Conservation (phyloP, 2,329 filamentous ascomycete genomes). For the Xylaria hypoxylon region DNA sequence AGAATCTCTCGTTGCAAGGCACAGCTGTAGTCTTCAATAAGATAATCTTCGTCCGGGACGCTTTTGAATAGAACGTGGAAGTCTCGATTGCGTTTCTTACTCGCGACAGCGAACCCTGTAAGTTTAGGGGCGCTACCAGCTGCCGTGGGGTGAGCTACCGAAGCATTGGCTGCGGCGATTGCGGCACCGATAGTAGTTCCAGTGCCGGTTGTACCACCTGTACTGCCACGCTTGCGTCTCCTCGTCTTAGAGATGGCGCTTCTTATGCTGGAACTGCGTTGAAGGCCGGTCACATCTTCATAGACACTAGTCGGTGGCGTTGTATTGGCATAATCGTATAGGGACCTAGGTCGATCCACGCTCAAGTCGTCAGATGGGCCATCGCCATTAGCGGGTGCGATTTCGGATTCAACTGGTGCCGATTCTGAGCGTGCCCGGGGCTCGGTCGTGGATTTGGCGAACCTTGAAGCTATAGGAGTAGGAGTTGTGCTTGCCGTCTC, state of each 20-base stretch:
- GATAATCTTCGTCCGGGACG: constrained; percentile 96
- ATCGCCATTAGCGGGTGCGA: constrained; percentile 50
- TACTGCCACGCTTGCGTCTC: constrained; percentile 85
- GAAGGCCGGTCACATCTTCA: constrained; percentile 68
- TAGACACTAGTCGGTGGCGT: constrained; percentile 75
- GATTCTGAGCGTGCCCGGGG: constrained; percentile 67
- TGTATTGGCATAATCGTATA: constrained; percentile 61
- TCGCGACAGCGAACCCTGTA: constrained; percentile 95
- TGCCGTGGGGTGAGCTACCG: constrained; percentile 72
- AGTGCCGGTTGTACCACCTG: constrained; percentile 71
- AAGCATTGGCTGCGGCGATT: constrained; percentile 76
- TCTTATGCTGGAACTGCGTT: constrained; percentile 74
- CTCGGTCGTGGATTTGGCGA: constrained; percentile 60
- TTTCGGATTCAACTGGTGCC: constrained; percentile 62
- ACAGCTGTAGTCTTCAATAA: constrained; percentile 98
- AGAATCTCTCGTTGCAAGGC: constrained; percentile 95
- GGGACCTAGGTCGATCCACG: constrained; percentile 60
- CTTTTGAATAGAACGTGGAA: constrained; percentile 95
- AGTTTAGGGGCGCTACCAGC: constrained; percentile 75
- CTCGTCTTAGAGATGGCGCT: constrained; percentile 68
- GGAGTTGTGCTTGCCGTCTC: constrained; percentile 67
- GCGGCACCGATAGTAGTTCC: constrained; percentile 77
- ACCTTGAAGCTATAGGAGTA: constrained; percentile 68
- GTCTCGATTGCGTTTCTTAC: constrained; percentile 94
- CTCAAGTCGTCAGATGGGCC: constrained; percentile 54